Base-by-base conservation (phyloP, 2,329 filamentous ascomycete genomes). In the Aspergillus sojae region DNA sequence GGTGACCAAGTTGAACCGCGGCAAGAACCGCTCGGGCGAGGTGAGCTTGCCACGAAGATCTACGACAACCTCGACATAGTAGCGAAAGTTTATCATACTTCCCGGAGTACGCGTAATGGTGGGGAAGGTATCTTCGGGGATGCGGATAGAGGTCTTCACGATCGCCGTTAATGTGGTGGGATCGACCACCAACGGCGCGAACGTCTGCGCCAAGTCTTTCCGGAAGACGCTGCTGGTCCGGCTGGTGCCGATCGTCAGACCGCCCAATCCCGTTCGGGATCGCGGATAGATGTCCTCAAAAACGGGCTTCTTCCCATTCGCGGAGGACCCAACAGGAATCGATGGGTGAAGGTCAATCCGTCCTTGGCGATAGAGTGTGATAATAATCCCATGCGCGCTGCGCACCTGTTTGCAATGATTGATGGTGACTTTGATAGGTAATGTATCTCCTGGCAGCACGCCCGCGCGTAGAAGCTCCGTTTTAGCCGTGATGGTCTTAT, bases 71-170 rank as follows among this genome's bases (percentile, higher is more conserved):
- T 99, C 95, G 23, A 97, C 86, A 69, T 94, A 92, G 74, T 99
- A 98, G 69, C 90, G 92, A 81, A 99, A 98, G 70, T 90, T 93
- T 68, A 99, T 95, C 89, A 98, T 95, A 39, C 92, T 90, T 4
- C 94, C 93, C 0, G 95, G 95, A 0, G 97, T 93, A 60, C 89
- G 90, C 32, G 88, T 89, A 66, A 98, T 98, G 2, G 94, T 97
- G 0, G 95, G 94, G 70, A 98, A 98, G 0, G 89, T 89, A 72
- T 97, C 92, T 67, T 96, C 93, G 0, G 95, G 95, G 3, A 98
- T 87, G 69, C 92, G 89, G 19, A 99, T 88, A 3, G 91, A 91
- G 4, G 93, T 91, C 19, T 90, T 95, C 48, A 98, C 88, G 53
- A 90, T 90, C 1, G 93, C 89, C 23, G 89, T 90, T 68, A 97